Evolutionary conservation across 2,329 filamentous ascomycete species (phyloP), one percentile per base, ranked within the genome.

Genomic region (Beauveria rudraprayagi): DNA sequence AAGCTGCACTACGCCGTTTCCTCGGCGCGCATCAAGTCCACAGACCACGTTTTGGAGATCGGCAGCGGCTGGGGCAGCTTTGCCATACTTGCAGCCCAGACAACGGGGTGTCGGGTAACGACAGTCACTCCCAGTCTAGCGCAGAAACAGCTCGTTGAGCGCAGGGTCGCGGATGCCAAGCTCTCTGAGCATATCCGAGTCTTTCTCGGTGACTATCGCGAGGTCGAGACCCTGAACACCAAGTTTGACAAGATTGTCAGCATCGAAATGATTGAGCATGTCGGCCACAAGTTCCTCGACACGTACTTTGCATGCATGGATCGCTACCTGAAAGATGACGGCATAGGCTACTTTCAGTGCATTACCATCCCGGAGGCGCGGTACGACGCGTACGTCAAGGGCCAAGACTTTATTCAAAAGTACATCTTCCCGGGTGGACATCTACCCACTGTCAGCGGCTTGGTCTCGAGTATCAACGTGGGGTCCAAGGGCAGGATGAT

Each of bases 351-450:
- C 50, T 89, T 91, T 71, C 88, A 91, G 70, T 90, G 87, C 72
- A 91, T 90, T 68, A 91, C 88, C 2, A 90, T 90, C 81, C 87
- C 87, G 0, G 86, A 90, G 68, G 77, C 79, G 44, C 79, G 86
- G 57, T 87, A 90, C 69, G 83, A 84, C 63, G 81, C 80, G 5
- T 90, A 90, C 68, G 79, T 83, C 22, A 83, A 80, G 66, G 80
- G 82, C 3, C 83, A 88, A 69, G 88, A 90, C 69, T 91, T 91
- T 73, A 90, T 91, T 69, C 83, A 87, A 61, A 84, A 86, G 64
- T 90, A 91, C 72, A 91, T 91, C 60, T 91, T 92, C 72, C 89
- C 88, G 0, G 88, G 88, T 16, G 89, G 88, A 0, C 87, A 91
- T 68, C 75, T 91, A 10, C 84, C 84, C 0, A 81, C 80, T 2